Percentiles rank a stretch among this genome's conserved stretches.
Conservation (phyloP, 345 rosid species). For the Eucalyptus paniculata region DNA sequence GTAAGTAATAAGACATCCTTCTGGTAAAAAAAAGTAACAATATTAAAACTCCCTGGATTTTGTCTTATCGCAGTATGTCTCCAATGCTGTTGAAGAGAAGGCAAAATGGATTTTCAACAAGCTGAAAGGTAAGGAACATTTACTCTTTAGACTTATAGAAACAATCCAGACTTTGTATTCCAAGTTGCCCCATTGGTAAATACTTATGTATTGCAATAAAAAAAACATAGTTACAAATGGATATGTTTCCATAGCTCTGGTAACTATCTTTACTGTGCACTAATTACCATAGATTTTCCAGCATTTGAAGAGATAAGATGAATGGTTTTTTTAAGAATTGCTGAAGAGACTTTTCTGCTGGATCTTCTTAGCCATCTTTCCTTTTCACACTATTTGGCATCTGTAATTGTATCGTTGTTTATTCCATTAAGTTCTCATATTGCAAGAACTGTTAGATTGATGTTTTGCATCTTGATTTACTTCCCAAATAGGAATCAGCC, state of each 20-base stretch:
- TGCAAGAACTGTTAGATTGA: neutral
- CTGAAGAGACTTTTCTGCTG: neutral
- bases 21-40: neutral
- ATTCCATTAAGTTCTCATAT: neutral
- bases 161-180: neutral
- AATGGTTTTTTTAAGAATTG: neutral
- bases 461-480: neutral
- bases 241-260: neutral
- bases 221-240: neutral
- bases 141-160: neutral
- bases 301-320: neutral
- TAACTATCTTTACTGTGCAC: neutral
- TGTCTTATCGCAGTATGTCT: conserved; percentile 47
- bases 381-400: neutral
- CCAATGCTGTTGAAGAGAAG: conserved; percentile 90
- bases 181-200: neutral
- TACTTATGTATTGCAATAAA: neutral
- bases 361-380: neutral
- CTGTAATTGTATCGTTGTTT: neutral
- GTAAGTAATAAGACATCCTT: neutral
- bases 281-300: neutral
- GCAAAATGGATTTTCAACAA: conserved; percentile 97
- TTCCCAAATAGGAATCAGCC: neutral
- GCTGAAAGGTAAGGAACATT: conserved; percentile 53
- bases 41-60: neutral